phyloP scores from a whole-genome alignment of 768 basidiomycete species.

The Cubamyces lactineus region DNA sequence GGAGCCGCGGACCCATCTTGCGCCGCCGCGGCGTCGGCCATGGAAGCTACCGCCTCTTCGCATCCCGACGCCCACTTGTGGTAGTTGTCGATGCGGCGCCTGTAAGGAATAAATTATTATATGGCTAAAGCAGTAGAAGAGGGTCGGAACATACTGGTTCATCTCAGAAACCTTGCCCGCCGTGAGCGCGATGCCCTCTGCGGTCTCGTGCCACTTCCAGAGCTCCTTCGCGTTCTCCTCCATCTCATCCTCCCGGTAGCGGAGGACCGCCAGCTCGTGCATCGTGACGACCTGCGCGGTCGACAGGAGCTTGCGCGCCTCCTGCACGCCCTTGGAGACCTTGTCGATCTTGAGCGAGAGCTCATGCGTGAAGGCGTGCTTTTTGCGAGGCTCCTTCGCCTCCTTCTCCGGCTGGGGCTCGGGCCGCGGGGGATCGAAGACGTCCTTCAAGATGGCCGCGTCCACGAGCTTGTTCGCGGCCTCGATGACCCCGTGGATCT shows the following conservation, averaged over 20 bases:
- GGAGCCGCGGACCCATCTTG: neutral
- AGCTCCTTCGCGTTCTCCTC: conserved; percentile 2
- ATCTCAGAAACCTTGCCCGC: conserved; percentile 1
- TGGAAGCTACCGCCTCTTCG: neutral
- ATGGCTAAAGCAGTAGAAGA: neutral
- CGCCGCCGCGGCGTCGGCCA: neutral
- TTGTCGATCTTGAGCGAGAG: conserved; percentile 9
- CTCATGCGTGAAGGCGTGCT: neutral
- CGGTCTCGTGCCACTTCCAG: conserved; percentile 7
- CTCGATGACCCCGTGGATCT: neutral
- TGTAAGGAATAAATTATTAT: neutral
- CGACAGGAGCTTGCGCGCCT: neutral
- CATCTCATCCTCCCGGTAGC: conserved; percentile 4
- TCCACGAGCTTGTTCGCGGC: neutral
- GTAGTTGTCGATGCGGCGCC: neutral
- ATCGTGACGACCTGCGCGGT: neutral
- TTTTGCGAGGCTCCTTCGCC: neutral
- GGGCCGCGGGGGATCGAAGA: neutral
- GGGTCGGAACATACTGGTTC: neutral
- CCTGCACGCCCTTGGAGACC: conserved; percentile 1
- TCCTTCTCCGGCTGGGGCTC: neutral
- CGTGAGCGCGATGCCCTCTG: neutral
- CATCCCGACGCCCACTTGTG: conserved; percentile 6
- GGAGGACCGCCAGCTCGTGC: neutral
- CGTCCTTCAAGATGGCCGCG: conserved; percentile 4